Percentiles rank a stretch among this genome's conserved stretches.
phyloP scores from a whole-genome alignment of 441 rosid genomes.

The Pelargonium fulgidum region DNA sequence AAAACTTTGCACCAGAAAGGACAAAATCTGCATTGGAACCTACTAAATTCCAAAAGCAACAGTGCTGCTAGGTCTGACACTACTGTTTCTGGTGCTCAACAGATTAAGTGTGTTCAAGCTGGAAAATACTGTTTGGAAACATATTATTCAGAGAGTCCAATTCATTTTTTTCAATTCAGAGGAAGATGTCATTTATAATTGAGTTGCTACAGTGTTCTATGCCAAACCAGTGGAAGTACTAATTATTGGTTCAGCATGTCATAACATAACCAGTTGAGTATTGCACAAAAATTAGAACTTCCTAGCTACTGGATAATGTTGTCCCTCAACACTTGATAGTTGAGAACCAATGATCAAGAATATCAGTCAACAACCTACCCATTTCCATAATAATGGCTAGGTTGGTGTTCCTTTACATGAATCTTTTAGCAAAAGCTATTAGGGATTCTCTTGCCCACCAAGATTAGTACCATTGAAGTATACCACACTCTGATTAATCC shows the following conservation, averaged over 20 bases:
- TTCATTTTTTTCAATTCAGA: not conserved
- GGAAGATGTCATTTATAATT: not conserved
- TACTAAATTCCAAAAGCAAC: not conserved
- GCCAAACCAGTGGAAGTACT: slow-evolving; percentile 1
- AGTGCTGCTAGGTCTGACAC: not conserved
- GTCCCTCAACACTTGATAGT: slow-evolving; percentile 18
- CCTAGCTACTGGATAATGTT: slow-evolving; percentile 7
- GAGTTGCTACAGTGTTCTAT: not conserved
- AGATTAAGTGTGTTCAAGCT: not conserved
- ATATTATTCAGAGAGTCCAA: not conserved
- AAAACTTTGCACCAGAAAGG: not conserved
- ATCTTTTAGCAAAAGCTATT: too few species aligned
- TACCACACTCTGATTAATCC: too few species aligned
- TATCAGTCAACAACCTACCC: too few species aligned
- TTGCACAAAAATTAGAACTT: not conserved
- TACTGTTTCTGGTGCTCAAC: not conserved
- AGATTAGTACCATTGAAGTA: too few species aligned
- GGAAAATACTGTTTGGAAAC: not conserved
- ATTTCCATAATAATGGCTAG: too few species aligned
- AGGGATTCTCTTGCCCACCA: too few species aligned
- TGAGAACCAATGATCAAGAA: slow-evolving; percentile 6
- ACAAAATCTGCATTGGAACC: not conserved
- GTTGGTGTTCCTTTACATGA: too few species aligned
- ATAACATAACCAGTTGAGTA: not conserved
- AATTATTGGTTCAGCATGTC: not conserved